Evolutionary conservation across 257 asterid genomes (phyloP), one percentile per base, ranked within the genome.

Genomic region (Nicotiana noctiflora): DNA sequence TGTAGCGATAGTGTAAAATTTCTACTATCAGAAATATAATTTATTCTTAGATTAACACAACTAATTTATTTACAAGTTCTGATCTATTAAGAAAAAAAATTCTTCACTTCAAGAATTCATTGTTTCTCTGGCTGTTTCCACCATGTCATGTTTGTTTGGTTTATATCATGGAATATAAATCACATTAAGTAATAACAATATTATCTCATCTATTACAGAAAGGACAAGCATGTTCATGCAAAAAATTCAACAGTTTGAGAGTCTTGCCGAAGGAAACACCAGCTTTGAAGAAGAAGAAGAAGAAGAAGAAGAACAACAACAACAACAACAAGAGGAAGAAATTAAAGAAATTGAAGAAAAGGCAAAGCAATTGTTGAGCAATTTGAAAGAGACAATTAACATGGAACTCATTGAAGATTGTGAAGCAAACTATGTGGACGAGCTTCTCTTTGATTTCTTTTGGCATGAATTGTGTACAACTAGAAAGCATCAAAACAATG

Each of bases 361-460:
- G 81, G 92, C 94, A 12, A 82, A 31, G 52, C 79, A 82, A 31
- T 81, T 90, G 72, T 9, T 91, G 37, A 56, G 66, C 49, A 81
- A 74, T 32, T 23, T 88, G 29, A 37, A 61, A 49, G 79, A 79
- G 53, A 57, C 23, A n/a, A n/a, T 15, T 18, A 13, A 51, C 56
- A 0, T 62, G 49, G 49, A 40, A 44, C 19, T 53, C 1, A n/a
- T 60, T 3, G 63, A 53, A 34, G 55, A 17, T 46, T 63, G 29
- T 25, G 67, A 40, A 59, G 34, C 34, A 5, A 74, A 74, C 8
- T 6, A 59, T 21, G 17, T 14, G 67, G 80, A 80, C n/a, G 23
- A 79, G 0, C 55, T 89, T 34, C 40, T 92, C 14, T 72, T 90
- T 32, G 97, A 93, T 85, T 88, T 86, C 84, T 89, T 93, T 83